Evolutionary conservation across 2,329 filamentous ascomycete species (phyloP).

Genomic region (Aspergillus sp.): DNA sequence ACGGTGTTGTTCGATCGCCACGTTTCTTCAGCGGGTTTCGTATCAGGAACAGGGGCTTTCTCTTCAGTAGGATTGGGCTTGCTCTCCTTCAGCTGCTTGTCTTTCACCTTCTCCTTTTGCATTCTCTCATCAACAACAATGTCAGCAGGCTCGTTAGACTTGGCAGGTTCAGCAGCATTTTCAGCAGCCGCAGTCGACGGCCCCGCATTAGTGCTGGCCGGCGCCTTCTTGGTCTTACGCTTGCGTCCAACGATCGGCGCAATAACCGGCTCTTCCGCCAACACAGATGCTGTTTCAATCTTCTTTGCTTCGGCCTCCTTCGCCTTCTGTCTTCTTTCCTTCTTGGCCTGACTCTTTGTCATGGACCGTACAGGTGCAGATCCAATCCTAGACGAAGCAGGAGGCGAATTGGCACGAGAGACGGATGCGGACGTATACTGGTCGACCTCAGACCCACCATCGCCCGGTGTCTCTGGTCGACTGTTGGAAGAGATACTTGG

Average conservation of each 20-base stretch:
- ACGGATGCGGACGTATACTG: conserved; percentile 52
- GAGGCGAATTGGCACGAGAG: conserved; percentile 55
- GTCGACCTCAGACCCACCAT: conserved; percentile 53
- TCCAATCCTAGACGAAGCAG: conserved; percentile 47
- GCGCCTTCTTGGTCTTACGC: conserved; percentile 50
- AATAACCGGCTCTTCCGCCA: conserved; percentile 47
- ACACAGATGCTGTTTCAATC: conserved; percentile 26
- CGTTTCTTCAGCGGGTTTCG: conserved; percentile 19
- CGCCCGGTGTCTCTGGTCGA: conserved; percentile 55
- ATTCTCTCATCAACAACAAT: conserved; percentile 17
- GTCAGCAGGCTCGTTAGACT: conserved; percentile 10
- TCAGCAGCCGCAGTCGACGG: conserved; percentile 7
- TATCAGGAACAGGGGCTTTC: conserved; percentile 12
- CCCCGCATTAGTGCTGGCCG: conserved; percentile 19
- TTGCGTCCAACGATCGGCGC: conserved; percentile 59
- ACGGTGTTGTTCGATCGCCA: conserved; percentile 37
- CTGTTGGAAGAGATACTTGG: conserved; percentile 50
- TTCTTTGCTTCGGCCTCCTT: conserved; percentile 41
- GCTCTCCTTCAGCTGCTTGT: conserved; percentile 16
- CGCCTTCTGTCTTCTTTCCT: conserved; percentile 48
- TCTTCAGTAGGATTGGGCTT: conserved; percentile 15
- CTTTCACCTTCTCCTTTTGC: conserved; percentile 20
- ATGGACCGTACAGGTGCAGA: conserved; percentile 54
- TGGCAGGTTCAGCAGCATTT: conserved; percentile 9
- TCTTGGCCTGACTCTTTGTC: conserved; percentile 58